A percentile compares a stretch with the other conserved stretches of the same genome.
Conservation (phyloP, 129 eudicot genomes). For the carrot (Daucus carota) region DNA sequence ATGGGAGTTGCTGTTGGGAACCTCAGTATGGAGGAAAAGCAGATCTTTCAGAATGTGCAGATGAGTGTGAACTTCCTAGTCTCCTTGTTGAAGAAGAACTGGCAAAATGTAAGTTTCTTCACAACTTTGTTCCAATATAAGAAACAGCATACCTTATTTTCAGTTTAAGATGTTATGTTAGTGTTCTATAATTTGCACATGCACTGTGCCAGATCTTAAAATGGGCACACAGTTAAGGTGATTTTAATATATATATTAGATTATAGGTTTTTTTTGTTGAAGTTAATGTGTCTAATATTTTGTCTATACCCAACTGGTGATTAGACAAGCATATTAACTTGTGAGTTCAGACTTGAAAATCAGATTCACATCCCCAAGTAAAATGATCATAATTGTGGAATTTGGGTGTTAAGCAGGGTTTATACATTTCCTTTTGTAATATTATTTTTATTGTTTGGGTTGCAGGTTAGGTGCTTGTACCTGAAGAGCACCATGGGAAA, state of each 20-base stretch:
- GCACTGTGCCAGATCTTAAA: background rate
- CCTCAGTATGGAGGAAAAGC: constrained; percentile 60
- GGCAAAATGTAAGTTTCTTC: constrained; percentile 51
- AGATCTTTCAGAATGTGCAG: constrained; percentile 59
- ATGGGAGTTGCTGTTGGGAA: constrained; percentile 76
- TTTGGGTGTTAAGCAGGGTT: background rate
- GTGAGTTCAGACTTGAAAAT: background rate
- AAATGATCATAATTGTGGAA: background rate
- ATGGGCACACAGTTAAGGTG: background rate
- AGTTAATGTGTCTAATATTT: background rate
- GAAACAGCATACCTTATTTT: background rate
- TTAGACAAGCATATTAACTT: background rate
- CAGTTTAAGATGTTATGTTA: no score
- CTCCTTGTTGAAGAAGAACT: constrained; percentile 52
- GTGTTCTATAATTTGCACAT: no score
- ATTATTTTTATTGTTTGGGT: background rate
- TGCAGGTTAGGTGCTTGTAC: constrained; percentile 18
- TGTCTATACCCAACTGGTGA: background rate
- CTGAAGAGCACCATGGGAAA: constrained; percentile 17
- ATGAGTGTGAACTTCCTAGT: constrained; percentile 66
- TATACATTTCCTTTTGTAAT: background rate
- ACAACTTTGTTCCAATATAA: background rate
- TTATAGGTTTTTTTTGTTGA: no score
- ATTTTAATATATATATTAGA: no score
- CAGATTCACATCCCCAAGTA: background rate